phyloP scores from a whole-genome alignment of 1,139 yeast species.

The Yamadazyma siamensis region DNA sequence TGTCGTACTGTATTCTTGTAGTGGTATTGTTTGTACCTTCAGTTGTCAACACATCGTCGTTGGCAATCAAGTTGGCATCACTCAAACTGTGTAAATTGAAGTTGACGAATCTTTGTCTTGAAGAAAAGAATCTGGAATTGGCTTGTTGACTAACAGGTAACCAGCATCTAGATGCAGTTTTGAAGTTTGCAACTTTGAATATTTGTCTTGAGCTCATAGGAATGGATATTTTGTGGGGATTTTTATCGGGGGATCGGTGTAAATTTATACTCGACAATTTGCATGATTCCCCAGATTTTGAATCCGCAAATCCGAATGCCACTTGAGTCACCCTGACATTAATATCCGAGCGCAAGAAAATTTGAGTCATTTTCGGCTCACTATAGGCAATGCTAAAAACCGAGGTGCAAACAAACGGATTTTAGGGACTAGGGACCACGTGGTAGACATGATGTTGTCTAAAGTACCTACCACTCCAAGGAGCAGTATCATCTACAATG shows the following conservation, averaged over 20 bases:
- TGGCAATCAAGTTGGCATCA: slow-evolving; percentile 32
- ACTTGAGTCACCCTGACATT: slow-evolving; percentile 4
- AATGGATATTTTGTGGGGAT: slow-evolving; percentile 1
- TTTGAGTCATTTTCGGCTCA: too few relatives aligned
- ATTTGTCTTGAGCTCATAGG: slow-evolving; percentile 33
- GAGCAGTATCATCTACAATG: too few relatives aligned
- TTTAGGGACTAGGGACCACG: too few relatives aligned
- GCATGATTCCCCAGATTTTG: slow-evolving; percentile 8
- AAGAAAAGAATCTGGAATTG: slow-evolving; percentile 27
- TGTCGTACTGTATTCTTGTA: slow-evolving; percentile 13
- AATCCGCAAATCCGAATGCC: slow-evolving; percentile 8
- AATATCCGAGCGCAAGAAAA: slow-evolving; percentile 1
- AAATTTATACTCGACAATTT: slow-evolving; percentile 6
- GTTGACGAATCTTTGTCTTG: slow-evolving; percentile 37
- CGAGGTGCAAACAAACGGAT: too few relatives aligned
- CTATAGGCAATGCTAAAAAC: too few relatives aligned
- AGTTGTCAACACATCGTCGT: slow-evolving; percentile 31
- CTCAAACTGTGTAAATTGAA: slow-evolving; percentile 28
- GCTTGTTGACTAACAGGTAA: slow-evolving; percentile 25
- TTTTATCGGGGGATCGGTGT: slow-evolving; percentile 2
- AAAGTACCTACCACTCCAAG: too few relatives aligned
- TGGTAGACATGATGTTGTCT: too few relatives aligned
- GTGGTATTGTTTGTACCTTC: slow-evolving; percentile 9
- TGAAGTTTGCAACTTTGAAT: slow-evolving; percentile 33
- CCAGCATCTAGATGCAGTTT: slow-evolving; percentile 48